Base-by-base conservation (phyloP, 805 yeast species). In the Dipodascopsis tothii region DNA sequence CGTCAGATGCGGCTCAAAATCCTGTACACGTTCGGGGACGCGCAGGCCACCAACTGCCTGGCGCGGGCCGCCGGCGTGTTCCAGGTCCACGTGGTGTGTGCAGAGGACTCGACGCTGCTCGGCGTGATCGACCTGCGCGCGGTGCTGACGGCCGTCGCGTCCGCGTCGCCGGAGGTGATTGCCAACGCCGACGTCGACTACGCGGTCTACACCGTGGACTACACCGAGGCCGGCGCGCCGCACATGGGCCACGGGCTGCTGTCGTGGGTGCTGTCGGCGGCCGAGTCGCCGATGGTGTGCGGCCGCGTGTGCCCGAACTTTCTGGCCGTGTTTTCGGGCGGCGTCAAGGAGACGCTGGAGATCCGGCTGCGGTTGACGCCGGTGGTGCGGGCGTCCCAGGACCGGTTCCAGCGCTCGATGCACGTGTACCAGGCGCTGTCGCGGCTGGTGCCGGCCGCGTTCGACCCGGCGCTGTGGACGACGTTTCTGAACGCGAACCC, bases 241-340 rank as follows among this genome's bases (percentile, higher is more conserved):
- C 48, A 63, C 25, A 66, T 65, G 37, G 68, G 69, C 21, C 70
- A 68, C 47, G 72, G 72, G 11, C 46, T 57, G 44, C 54, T 68
- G 9, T 59, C 66, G 5, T 54, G 56, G 44, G 55, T 46, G 5
- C 36, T 52, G 25, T 39, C 49, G 7, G 23, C 43, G 6, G 6
- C 45, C 2, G 36, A 37, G 28, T 37, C 25, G 21, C 54, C 44
- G 23, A 38, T 50, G 37, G 51, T 51, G 1, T 46, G 49, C 27
- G 62, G 62, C 20, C 48, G 53, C 30, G 59, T 59, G 9, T 50
- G 54, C 37, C 46, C 54, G 23, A 58, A 53, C 37, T 28, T 57
- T 16, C 36, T 58, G 33, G 56, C 57, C n/a, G 36, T 58, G 23
- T 55, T 54, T 44, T 42, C 42, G 16, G 40, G 46, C 9, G 39